phyloP scores from a whole-genome alignment of 129 eudicot species.

The Apium graveolens region DNA sequence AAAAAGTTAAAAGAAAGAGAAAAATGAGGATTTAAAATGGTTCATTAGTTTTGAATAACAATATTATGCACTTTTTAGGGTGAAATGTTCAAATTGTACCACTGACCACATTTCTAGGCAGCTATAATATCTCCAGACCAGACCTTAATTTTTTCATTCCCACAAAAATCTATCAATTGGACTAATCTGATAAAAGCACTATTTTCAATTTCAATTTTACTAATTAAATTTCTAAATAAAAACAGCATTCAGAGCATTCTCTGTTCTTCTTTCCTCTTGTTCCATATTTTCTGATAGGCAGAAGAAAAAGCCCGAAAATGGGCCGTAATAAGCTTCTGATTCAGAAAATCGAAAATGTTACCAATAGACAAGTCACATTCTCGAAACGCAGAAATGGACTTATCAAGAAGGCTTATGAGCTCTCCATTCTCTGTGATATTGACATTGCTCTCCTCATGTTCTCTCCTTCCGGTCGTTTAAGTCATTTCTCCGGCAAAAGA shows the following conservation, averaged over 20 bases:
- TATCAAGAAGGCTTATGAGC: slow-evolving; percentile 78
- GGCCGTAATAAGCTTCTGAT: slow-evolving; percentile 83
- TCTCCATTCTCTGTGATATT: slow-evolving; percentile 67
- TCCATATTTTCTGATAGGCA: slow-evolving; percentile 6
- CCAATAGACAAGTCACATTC: slow-evolving; percentile 70
- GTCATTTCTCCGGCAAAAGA: slow-evolving; percentile 61
- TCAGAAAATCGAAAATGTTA: slow-evolving; percentile 61
- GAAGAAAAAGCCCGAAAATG: slow-evolving; percentile 27
- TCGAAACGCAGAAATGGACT: slow-evolving; percentile 85
- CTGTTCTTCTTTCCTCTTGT: neutral
- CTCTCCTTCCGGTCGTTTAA: slow-evolving; percentile 69
- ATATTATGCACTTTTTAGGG: neutral
- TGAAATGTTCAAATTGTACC: slow-evolving; percentile 6
- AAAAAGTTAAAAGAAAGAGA: no score
- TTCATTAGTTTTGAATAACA: neutral
- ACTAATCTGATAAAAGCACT: neutral
- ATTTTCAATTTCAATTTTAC: neutral
- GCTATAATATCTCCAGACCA: neutral
- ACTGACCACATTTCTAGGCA: no score
- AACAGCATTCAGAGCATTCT: neutral
- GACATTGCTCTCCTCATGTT: slow-evolving; percentile 76
- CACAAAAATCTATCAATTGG: neutral
- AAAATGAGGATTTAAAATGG: no score
- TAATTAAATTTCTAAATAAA: neutral
- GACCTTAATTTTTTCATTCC: neutral